Conservation (phyloP, 192 early-diverging fungal genomes). For the Haplosporangium gracile region DNA sequence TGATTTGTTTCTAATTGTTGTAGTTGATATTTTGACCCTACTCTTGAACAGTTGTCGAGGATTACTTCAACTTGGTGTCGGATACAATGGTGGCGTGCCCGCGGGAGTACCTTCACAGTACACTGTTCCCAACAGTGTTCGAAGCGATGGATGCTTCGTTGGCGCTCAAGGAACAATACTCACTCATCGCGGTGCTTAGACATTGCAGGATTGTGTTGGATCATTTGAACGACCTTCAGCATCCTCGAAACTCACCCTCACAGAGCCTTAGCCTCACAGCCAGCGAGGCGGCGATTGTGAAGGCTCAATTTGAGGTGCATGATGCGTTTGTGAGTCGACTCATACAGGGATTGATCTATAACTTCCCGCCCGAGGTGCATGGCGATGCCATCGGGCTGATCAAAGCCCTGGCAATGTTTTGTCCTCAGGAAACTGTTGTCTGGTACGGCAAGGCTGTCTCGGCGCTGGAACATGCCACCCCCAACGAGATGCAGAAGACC, state of each 20-base stretch:
- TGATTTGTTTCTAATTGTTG: conserved; percentile 15
- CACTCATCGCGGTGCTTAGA: conserved; percentile 62
- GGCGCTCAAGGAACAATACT: conserved; percentile 61
- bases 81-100: conserved; percentile 66
- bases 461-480: conserved; percentile 55
- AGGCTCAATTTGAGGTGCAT: conserved; percentile 55
- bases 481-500: conserved; percentile 61
- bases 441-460: conserved; percentile 68
- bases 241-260: conserved; percentile 8
- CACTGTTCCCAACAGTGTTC: conserved; percentile 68
- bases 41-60: conserved; percentile 75
- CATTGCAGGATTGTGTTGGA: conserved; percentile 64
- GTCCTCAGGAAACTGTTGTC: conserved; percentile 59
- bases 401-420: conserved; percentile 59
- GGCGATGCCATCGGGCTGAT: conserved; percentile 67
- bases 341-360: conserved; percentile 68
- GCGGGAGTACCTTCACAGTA: conserved; percentile 65
- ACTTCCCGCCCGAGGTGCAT: conserved; percentile 67
- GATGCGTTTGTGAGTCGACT: conserved; percentile 61
- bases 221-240: conserved; percentile 35
- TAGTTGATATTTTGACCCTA: neutral
- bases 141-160: conserved; percentile 76
- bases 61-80: conserved; percentile 76
- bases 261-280: conserved; percentile 26
- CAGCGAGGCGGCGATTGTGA: conserved; percentile 52